Conservation (phyloP, 768 basidiomycete genomes). For the Lactarius hengduanensis region DNA sequence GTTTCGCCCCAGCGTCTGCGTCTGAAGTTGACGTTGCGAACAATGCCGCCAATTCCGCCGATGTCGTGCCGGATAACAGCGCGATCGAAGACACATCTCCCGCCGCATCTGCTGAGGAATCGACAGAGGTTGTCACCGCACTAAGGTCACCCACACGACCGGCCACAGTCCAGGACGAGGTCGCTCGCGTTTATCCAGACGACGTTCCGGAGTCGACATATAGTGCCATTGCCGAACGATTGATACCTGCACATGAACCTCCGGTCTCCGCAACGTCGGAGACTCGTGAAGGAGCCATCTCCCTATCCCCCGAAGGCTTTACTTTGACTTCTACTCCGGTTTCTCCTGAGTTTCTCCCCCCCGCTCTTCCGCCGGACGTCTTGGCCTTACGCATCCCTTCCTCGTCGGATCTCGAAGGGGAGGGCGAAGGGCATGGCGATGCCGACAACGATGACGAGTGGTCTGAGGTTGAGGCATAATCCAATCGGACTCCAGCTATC, state of each 20-base stretch:
- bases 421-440: not conserved
- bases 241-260: not conserved
- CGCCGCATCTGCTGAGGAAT: not conserved
- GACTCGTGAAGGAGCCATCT: not conserved
- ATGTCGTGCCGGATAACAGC: not conserved
- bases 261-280: not conserved
- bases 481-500: no score
- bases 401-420: not conserved
- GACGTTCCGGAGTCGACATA: not conserved
- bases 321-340: constrained; percentile 13
- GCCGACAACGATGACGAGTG: constrained; percentile 1
- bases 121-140: not conserved
- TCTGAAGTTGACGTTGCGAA: not conserved
- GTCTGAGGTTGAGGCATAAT: constrained; percentile 14
- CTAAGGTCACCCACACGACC: no score
- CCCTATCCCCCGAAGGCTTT: not conserved
- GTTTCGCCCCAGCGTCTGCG: not conserved
- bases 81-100: not conserved
- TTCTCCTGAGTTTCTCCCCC: not conserved
- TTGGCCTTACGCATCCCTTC: not conserved
- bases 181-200: not conserved
- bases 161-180: not conserved
- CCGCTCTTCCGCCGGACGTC: not conserved
- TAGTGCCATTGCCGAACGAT: not conserved
- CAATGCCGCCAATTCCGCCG: no score